Percentiles rank a stretch among this genome's conserved stretches.
Evolutionary conservation across 805 yeast genomes (phyloP).

Genomic region (Yamadazyma sp.): DNA sequence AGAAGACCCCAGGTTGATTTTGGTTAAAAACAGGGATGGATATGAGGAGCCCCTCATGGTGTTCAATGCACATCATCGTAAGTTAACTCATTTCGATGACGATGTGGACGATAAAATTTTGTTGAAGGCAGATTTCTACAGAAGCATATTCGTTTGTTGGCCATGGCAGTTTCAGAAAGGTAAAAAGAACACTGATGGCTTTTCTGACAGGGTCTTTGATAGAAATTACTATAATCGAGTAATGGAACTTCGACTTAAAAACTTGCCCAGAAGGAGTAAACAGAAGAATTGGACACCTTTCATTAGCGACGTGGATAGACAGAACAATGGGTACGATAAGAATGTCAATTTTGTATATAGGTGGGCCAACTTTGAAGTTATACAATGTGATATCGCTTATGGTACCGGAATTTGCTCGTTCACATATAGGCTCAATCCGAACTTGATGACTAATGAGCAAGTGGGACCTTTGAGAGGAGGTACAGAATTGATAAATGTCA

Average conservation of each 20-base stretch:
- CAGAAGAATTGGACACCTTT: slow-evolving; percentile 47
- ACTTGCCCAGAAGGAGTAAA: slow-evolving; percentile 12
- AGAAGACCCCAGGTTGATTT: slow-evolving; percentile 49
- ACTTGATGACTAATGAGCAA: slow-evolving; percentile 7
- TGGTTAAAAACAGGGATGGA: slow-evolving; percentile 33
- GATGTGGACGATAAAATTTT: slow-evolving; percentile 15
- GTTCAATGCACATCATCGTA: slow-evolving; percentile 34
- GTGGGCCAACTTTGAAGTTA: slow-evolving; percentile 25
- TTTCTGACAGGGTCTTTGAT: slow-evolving; percentile 14
- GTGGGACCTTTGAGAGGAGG: slow-evolving; percentile 42
- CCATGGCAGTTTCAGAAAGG: slow-evolving; percentile 38
- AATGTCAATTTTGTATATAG: slow-evolving; percentile 31
- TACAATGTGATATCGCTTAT: slow-evolving; percentile 18
- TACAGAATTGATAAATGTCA: slow-evolving; percentile 31
- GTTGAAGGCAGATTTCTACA: slow-evolving; percentile 15
- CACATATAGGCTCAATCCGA: slow-evolving; percentile 10
- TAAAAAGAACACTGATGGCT: slow-evolving; percentile 22
- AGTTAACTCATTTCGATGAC: slow-evolving; percentile 17
- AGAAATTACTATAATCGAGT: slow-evolving; percentile 20
- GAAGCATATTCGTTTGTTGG: slow-evolving; percentile 34
- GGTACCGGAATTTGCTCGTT: slow-evolving; percentile 18
- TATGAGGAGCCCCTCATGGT: slow-evolving; percentile 48
- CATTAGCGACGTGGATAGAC: slow-evolving; percentile 25
- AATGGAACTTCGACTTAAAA: slow-evolving; percentile 20
- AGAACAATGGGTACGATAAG: slow-evolving; percentile 19